Base-by-base conservation (phyloP, 768 basidiomycete species). In the Pleurotus tuoliensis region DNA sequence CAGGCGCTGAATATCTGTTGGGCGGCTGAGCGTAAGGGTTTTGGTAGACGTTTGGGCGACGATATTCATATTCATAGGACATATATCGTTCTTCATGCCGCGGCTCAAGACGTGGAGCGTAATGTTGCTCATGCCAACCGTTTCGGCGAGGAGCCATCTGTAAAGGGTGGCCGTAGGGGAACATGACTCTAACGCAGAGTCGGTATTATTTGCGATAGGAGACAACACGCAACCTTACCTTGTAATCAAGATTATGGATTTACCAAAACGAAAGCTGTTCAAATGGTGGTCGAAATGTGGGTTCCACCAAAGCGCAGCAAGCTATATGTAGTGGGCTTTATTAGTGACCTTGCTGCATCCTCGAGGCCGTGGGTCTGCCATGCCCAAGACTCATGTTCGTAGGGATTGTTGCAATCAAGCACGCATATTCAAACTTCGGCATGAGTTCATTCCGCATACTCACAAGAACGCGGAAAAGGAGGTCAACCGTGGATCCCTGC, bases 261-360 rank as follows among this genome's bases (percentile, higher is more conserved):
- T 39, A 39, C 38, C 38, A 22, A 39, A 53, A 39, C 13, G 22
- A 30, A 53, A 20, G 18, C 38, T 41, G 39, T 34, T 30, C 13
- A 39, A 41, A 53, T 40, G 39, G 27, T 38, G 51, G 51, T 40
- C 15, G 51, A 53, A 39, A 22, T 37, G 51, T 16, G 39, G 51
- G 24, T 40, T 53, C 34, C 9, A n/a, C 9, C 24, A 22, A 41
- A 25, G 51, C 51, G 51, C 51, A 53, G 51, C 49, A n/a, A 41
- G n/a, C 20, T 53, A 53, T 53, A 53, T 53, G 51, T 53, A 53
- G 16, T 12, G 39, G 6, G 16, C 41, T 25, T 37, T 13, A 8
- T 22, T 20, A 40, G 39, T 15, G 34, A 39, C 51, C 51, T 53
- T 38, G 38, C 51, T 25, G 37, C 18, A 20, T 40, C 51, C 51